Percentiles rank a stretch among this genome's conserved stretches.
These are phyloP conservation scores for Taphrina wiesneri DNA, from an alignment of 1,139 yeast species.

Conservation along the genomic window DNA sequence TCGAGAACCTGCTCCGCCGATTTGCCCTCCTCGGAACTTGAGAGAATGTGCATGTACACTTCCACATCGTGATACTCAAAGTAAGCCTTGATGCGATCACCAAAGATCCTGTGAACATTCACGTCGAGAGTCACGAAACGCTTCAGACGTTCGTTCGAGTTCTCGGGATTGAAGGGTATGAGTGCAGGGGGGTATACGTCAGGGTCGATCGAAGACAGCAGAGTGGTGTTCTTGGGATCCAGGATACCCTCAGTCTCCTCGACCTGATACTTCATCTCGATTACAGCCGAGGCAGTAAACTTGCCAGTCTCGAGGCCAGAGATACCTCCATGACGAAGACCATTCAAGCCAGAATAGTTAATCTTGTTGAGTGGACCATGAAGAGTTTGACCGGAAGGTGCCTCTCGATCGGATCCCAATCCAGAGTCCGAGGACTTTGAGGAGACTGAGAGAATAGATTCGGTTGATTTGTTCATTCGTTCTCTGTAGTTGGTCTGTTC, in stretches of 20 bases:
- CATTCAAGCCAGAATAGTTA: constrained; percentile 30
- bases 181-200: constrained; percentile 18
- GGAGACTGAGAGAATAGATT: not conserved
- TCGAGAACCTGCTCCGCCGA: constrained; percentile 22
- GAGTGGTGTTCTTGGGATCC: constrained; percentile 21
- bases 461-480: constrained; percentile 10
- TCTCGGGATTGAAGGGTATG: constrained; percentile 18
- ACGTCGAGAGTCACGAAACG: constrained; percentile 29
- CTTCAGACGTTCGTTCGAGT: constrained; percentile 19
- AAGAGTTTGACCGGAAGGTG: constrained; percentile 24
- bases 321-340: constrained; percentile 30
- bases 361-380: constrained; percentile 32
- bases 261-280: constrained; percentile 27
- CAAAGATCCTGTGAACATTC: constrained; percentile 23
- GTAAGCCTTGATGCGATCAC: constrained; percentile 26
- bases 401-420: constrained; percentile 16
- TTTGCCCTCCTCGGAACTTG: constrained; percentile 27
- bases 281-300: constrained; percentile 31
- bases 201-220: constrained; percentile 18
- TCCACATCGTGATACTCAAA: constrained; percentile 28
- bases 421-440: constrained; percentile 31
- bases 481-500: not conserved
- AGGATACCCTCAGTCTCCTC: constrained; percentile 25
- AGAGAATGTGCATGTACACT: constrained; percentile 20
- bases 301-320: constrained; percentile 30